A percentile compares a stretch with the other conserved stretches of the same genome.
Evolutionary conservation across 257 asterid species (phyloP).

Genomic region (Rehmannia glutinosa): DNA sequence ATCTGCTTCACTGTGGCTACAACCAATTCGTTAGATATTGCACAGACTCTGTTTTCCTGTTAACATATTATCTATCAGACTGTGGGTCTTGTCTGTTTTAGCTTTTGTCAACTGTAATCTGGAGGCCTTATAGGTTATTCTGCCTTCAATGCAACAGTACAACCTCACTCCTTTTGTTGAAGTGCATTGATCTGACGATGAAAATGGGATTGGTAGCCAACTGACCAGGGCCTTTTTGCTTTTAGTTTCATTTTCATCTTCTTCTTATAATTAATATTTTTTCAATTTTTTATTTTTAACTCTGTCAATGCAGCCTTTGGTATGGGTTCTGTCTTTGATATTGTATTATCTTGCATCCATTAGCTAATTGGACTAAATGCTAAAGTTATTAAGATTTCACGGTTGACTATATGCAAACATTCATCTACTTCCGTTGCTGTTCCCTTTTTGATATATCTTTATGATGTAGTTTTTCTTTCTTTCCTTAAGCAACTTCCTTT

Average conservation of each 20-base stretch:
- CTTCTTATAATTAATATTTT: too few relatives aligned
- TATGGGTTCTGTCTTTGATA: not conserved
- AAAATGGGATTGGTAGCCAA: conserved; percentile 26
- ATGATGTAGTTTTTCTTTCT: not conserved
- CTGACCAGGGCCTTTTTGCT: conserved; percentile 29
- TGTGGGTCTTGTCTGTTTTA: conserved; percentile 5
- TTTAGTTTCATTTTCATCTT: too few relatives aligned
- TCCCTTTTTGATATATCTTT: not conserved
- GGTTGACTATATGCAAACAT: not conserved
- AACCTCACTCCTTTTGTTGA: conserved; percentile 27
- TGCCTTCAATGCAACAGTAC: conserved; percentile 22
- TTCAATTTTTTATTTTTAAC: not conserved
- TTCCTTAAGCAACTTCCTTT: not conserved
- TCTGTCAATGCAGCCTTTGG: not conserved
- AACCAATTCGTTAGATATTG: too few relatives aligned
- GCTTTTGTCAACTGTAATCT: conserved; percentile 4
- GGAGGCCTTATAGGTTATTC: conserved; percentile 4
- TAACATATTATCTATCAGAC: too few relatives aligned
- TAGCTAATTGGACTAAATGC: not conserved
- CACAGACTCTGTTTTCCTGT: too few relatives aligned
- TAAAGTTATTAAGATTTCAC: not conserved
- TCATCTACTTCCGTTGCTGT: not conserved
- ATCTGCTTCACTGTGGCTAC: too few relatives aligned
- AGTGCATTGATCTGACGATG: conserved; percentile 27
- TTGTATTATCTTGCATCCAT: not conserved